Percentiles rank a stretch among this genome's conserved stretches.
Evolutionary conservation across 257 asterid genomes (phyloP).

Genomic region (Pogostemon cablin): DNA sequence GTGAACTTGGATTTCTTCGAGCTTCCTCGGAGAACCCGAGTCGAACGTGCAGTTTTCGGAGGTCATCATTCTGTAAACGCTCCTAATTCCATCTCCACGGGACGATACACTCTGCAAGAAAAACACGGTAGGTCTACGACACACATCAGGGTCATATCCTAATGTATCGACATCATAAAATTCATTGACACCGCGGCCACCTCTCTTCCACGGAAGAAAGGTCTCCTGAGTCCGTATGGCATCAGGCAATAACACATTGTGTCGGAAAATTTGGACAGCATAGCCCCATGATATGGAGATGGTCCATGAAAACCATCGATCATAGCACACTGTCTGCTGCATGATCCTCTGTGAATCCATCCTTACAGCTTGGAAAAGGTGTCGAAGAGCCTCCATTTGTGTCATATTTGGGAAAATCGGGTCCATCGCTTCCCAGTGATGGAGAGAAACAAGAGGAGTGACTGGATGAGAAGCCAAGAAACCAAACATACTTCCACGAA

Average conservation of each 20-base stretch:
- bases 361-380: constrained; percentile 49
- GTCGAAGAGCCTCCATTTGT: constrained; percentile 47
- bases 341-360: constrained; percentile 66
- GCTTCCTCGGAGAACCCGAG: constrained; percentile 60
- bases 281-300: constrained; percentile 88
- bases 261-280: constrained; percentile 65
- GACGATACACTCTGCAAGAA: constrained; percentile 49
- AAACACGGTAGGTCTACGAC: constrained; percentile 58
- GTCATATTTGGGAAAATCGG: constrained; percentile 74
- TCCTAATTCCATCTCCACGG: constrained; percentile 35
- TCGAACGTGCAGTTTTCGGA: constrained; percentile 57
- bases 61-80: constrained; percentile 45
- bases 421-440: constrained; percentile 53
- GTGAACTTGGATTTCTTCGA: constrained; percentile 57
- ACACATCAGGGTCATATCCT: constrained; percentile 51
- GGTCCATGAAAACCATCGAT: constrained; percentile 74
- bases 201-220: constrained; percentile 52
- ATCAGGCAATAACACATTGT: constrained; percentile 47
- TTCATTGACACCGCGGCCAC: constrained; percentile 19
- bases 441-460: constrained; percentile 68
- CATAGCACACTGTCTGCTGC: constrained; percentile 84
- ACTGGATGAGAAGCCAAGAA: constrained; percentile 70
- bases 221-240: constrained; percentile 60
- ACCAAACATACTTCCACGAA: constrained; percentile 72
- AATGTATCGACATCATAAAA: constrained; percentile 41